Base-by-base conservation (phyloP, 805 yeast genomes). In the Metschnikowia corniflorae region DNA sequence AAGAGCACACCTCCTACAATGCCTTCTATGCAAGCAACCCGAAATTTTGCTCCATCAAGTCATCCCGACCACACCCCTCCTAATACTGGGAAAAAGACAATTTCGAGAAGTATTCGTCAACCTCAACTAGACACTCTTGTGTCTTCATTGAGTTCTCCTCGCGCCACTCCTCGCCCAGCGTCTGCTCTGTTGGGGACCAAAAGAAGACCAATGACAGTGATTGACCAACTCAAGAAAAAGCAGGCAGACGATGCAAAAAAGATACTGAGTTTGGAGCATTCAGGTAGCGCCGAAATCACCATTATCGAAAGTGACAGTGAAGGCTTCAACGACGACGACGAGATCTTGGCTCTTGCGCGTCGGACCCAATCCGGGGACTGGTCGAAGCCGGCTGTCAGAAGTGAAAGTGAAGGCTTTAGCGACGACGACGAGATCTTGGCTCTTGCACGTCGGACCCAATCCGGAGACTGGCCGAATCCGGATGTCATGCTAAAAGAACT, bases 351-450 rank as follows among this genome's bases (percentile, higher is more conserved):
- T 7, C 40, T 37, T 8, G 45, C 35, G 13, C 33, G 35, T 9
- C 35, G 40, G 9, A 40, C 47, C 6, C 47, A 40, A 16, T 41
- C 49, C 5, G 36, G 49, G 4, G 54, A 51, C 16, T 22, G 33
- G 33, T 26, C 26, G 15, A n/a, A n/a, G n/a, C n/a, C n/a, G n/a
- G n/a, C n/a, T n/a, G n/a, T n/a, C n/a, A n/a, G n/a, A n/a, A n/a
- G n/a, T n/a, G n/a, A n/a, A n/a, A n/a, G n/a, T 20, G 37, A 33
- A n/a, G 46, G 25, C 8, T 46, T 48, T 18, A 36, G 39, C 15
- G 49, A 46, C 26, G 52, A 48, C 18, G 54, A 49, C 16, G 52
- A 43, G 21, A 39, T 48, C 8, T 25, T 46, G 14, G 51, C 43
- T 7, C 40, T 37, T 8, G 45, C 35, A n/a, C 33, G 35, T 9